Base-by-base conservation (phyloP, 2,329 filamentous ascomycete species). In the Apiospora rasikravindrae region DNA sequence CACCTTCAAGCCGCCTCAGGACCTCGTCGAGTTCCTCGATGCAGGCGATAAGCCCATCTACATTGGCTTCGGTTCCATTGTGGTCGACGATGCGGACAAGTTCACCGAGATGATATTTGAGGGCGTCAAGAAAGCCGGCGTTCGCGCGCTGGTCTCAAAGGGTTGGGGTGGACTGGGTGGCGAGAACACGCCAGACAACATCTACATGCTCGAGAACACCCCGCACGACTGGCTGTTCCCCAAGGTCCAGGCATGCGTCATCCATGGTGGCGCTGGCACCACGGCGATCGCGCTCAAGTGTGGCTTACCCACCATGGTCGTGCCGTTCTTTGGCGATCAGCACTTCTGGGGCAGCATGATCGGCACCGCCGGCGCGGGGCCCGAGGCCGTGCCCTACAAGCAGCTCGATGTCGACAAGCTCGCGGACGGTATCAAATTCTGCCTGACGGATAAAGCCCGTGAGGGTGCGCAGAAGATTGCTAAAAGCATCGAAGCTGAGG, bases 261-360 rank as follows among this genome's bases (percentile, higher is more conserved):
- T 94, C 73, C 93, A 94, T 74, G 93, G 93, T n/a, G 93, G 93
- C 16, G 93, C 93, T 0, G 93, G 93, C 1, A 95, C 93, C 0
- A 93, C 92, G 0, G 93, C 93, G 1, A 92, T 92, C 67, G 92
- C 92, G 0, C 84, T 95, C 44, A 93, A 92, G 79, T 92, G 88
- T 74, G 93, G 88, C 4, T 89, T 88, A 76, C 93, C 93, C 0
- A 94, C 91, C 6, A 92, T 94, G 88, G 88, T 94, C 37, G 91
- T 95, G 1, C 93, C 93, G 0, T 95, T 95, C 82, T 95, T 95
- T 75, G 93, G 93, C 2, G 93, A 95, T 77, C 93, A 95, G 80
- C 88, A 91, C 68, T 95, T 95, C 78, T 95, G 93, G 93, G 93
- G 92, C 2, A 85, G 86, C 24, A 93, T 93, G 89, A 86, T 94